Evolutionary conservation across 306 rosid genomes (phyloP), one percentile per base, ranked within the genome.

Genomic region (Gillenia trifoliata): DNA sequence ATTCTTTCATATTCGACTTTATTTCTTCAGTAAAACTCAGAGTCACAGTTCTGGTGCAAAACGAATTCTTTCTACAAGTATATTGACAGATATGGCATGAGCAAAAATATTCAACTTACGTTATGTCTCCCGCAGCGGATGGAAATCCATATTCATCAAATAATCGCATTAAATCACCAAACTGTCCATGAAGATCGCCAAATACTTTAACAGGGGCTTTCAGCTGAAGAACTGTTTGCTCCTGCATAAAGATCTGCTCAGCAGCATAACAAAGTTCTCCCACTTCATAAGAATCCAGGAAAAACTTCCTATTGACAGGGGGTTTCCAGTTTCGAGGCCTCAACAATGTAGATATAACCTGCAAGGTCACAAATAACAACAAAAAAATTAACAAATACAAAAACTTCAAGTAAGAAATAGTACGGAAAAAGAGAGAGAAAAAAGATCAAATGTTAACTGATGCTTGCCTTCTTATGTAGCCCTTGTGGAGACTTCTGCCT

Each of bases 121-220:
- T 89, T 77, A 95, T 90, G 80, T 95, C 99, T 85, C 99, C 99
- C 0, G 98, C 99, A 9, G 98, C 84, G 52, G 99, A 95, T 73
- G 99, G 99, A 88, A 95, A 92, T 77, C 99, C 99, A 77, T 95
- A 95, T 89, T 95, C 99, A 90, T 92, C 99, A 78, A 95, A 92
- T 72, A 95, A 85, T 78, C 99, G 91, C 99, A 95, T 95, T 83
- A 95, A 86, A 80, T 95, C 99, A 83, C 99, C 99, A 84, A 95
- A 95, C 86, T 95, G 98, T 79, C 98, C 98, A 83, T 95, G 99
- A 82, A 95, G 99, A 89, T 95, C 99, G 25, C 99, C 99, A 77
- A 95, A 95, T 81, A 95, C 92, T 86, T 95, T 95, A 79, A 95
- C 75, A 19, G 98, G 99, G 68, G 99, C 99, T 85, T 90, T 95